Conservation (phyloP, 495 filamentous ascomycete genomes). For the Copromyces sp. region DNA sequence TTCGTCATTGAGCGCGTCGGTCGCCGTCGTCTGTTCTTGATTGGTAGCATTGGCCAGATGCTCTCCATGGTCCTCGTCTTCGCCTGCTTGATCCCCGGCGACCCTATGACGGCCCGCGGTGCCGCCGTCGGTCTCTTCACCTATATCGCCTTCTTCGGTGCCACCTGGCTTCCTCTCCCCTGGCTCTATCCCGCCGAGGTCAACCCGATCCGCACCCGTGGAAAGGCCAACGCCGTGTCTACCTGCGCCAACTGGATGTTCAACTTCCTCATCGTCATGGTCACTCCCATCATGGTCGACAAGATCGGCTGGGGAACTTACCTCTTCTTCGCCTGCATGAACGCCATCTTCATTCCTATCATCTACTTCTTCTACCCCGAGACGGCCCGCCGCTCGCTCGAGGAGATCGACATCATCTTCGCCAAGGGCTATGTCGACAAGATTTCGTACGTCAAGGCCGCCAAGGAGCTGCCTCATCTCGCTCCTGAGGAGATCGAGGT, state of each 20-base stretch:
- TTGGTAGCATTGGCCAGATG: slow-evolving; percentile 58
- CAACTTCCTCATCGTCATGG: slow-evolving; percentile 75
- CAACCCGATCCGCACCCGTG: slow-evolving; percentile 64
- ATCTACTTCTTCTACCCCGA: slow-evolving; percentile 75
- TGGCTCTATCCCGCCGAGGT: slow-evolving; percentile 61
- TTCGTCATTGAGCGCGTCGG: slow-evolving; percentile 71
- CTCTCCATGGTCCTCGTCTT: slow-evolving; percentile 70
- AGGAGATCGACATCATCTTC: slow-evolving; percentile 75
- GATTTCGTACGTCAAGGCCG: slow-evolving; percentile 62
- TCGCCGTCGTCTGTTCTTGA: slow-evolving; percentile 60
- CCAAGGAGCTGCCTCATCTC: slow-evolving; percentile 58
- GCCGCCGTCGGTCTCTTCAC: slow-evolving; percentile 70
- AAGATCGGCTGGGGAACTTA: slow-evolving; percentile 68
- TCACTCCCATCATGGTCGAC: slow-evolving; percentile 62
- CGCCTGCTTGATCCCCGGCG: slow-evolving; percentile 53
- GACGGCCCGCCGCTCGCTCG: slow-evolving; percentile 57
- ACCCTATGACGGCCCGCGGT: slow-evolving; percentile 46
- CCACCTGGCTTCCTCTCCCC: slow-evolving; percentile 61
- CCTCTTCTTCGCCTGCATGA: slow-evolving; percentile 65
- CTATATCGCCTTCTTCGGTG: slow-evolving; percentile 69
- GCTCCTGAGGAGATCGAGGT: slow-evolving; percentile 52
- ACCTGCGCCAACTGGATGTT: slow-evolving; percentile 75
- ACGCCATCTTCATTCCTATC: slow-evolving; percentile 59
- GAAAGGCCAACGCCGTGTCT: slow-evolving; percentile 64
- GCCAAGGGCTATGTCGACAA: slow-evolving; percentile 66